Evolutionary conservation across 2,329 filamentous ascomycete species (phyloP), one percentile per base, ranked within the genome.

Genomic region (Penicillium sp.): DNA sequence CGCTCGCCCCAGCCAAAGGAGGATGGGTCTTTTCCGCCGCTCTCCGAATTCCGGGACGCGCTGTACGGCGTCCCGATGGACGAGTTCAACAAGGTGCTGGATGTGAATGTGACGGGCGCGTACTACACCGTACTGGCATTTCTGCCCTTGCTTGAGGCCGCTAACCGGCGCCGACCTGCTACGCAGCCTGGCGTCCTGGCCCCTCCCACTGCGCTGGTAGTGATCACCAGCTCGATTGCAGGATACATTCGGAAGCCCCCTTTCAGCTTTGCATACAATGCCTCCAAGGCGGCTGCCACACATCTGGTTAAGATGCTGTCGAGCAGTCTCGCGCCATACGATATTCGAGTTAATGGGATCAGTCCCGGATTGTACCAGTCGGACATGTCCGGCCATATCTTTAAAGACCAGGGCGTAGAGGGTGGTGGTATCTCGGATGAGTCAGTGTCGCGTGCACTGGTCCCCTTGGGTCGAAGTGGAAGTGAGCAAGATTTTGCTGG

Each of bases 401-500:
- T 80, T 39, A 49, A 66, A 41, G 51, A 57, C 9, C 63, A 68
- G 19, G 59, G 65, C 4, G 68, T 65, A 14, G 30, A 50, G 16
- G 56, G 54, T 13, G 57, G 59, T 17, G 65, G 59, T 16, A 48
- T 65, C 23, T 60, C 62, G 7, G 63, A 69, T 33, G 70, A 68
- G 2, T 62, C 63, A 1, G 64, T 70, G 21, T 47, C 68, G 10
- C 72, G 65, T 45, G 63, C 63, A 1, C 59, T 70, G 35, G 70
- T 82, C 29, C 83, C 82, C 0, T 64, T 80, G n/a, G 74, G 75
- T 27, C 70, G 82, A 31, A 71, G 77, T 45, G 83, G 83, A 1
- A 72, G 76, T 27, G 74, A 79, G 42, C 65, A 79, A 50, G 83
- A 85, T 54, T 79, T 87, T 70, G 78, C 75, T 1, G 81, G 82